Evolutionary conservation across 2,329 filamentous ascomycete genomes (phyloP).

Genomic region (Fusarium ambrosium): DNA sequence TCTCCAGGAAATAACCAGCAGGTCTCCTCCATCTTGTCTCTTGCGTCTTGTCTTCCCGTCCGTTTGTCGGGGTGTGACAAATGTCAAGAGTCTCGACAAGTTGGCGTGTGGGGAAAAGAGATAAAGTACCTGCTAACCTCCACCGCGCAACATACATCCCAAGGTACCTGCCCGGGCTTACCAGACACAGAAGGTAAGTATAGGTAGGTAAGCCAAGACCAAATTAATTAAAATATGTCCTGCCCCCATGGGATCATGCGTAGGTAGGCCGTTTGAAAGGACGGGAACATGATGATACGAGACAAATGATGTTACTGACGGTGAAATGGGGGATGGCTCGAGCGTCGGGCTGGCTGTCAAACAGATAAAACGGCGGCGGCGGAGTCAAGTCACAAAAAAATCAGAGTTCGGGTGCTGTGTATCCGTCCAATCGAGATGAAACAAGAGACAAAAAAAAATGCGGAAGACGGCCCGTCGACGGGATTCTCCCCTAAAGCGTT

Average conservation of each 20-base stretch:
- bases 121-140: not conserved
- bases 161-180: not conserved
- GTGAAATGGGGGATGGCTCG: not conserved
- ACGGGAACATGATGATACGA: slow-evolving; percentile 10
- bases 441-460: not conserved
- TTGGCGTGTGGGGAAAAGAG: not conserved
- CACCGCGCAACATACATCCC: not conserved
- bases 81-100: not conserved
- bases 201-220: not conserved
- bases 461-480: slow-evolving; percentile 29
- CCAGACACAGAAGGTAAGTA: not conserved
- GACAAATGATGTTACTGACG: not conserved
- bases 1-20: not conserved
- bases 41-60: not conserved
- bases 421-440: slow-evolving; percentile 20
- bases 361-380: slow-evolving; percentile 6
- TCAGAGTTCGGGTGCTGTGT: not conserved
- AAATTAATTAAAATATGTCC: slow-evolving; percentile 21
- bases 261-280: not conserved
- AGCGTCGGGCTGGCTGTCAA: slow-evolving; percentile 11
- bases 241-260: slow-evolving; percentile 20
- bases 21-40: not conserved
- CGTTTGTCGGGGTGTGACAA: slow-evolving; percentile 1
- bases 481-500: slow-evolving; percentile 19
- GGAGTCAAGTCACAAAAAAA: not conserved